phyloP scores from a whole-genome alignment of 805 yeast species.

The Metschnikowia chrysomelidarum region DNA sequence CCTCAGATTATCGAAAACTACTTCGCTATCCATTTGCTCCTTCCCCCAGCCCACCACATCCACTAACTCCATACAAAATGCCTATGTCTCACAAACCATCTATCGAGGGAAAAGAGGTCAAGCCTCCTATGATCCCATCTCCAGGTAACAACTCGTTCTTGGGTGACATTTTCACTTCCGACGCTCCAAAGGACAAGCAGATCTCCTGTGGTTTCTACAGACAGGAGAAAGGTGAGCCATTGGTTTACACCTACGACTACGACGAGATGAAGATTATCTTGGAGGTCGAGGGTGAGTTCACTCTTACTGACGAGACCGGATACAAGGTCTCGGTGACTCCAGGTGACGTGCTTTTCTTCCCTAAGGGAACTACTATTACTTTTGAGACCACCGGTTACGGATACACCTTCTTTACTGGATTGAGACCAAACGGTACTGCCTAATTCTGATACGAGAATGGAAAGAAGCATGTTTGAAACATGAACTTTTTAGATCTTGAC shows the following conservation, averaged over 20 bases:
- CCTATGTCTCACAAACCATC: conserved; percentile 55
- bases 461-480: no score
- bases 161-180: conserved; percentile 63
- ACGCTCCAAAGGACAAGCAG: conserved; percentile 57
- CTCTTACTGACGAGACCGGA: conserved; percentile 63
- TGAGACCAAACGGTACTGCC: conserved; percentile 43
- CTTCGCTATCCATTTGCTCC: no score
- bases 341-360: conserved; percentile 68
- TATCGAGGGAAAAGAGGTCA: conserved; percentile 50
- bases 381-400: conserved; percentile 63
- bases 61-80: no score
- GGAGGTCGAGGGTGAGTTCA: conserved; percentile 66
- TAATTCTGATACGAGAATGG: no score
- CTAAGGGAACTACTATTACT: conserved; percentile 64
- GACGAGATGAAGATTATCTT: conserved; percentile 71
- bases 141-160: conserved; percentile 69
- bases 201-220: conserved; percentile 67
- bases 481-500: no score
- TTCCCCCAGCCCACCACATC: no score
- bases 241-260: conserved; percentile 62
- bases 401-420: conserved; percentile 59
- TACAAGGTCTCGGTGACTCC: conserved; percentile 53
- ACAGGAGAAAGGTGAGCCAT: conserved; percentile 65
- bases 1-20: no score
- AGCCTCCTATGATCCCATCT: conserved; percentile 59